Evolutionary conservation across 1,139 yeast genomes (phyloP).

Genomic region (Tardiomyces depauwii): DNA sequence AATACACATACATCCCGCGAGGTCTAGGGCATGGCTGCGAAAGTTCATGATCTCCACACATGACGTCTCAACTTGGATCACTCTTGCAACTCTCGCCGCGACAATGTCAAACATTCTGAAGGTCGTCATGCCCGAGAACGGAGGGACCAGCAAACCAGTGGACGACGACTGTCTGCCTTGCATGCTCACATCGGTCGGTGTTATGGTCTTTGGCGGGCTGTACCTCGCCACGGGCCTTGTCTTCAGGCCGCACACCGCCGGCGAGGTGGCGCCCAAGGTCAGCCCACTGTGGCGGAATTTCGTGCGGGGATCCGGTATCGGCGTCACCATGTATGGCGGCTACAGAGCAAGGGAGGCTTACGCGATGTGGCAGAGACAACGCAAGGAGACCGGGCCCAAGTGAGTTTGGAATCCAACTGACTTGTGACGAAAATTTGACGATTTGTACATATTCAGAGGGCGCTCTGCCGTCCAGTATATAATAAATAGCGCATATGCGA

Average conservation of each 20-base stretch:
- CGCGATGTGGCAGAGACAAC: neutral
- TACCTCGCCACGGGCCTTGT: slow-evolving; percentile 46
- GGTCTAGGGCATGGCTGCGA: no score
- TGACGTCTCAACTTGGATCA: no score
- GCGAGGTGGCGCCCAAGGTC: neutral
- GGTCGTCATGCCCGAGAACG: slow-evolving; percentile 42
- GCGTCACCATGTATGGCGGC: neutral
- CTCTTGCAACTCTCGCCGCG: no score
- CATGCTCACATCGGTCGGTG: slow-evolving; percentile 47
- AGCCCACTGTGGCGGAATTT: neutral
- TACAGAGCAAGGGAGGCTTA: neutral
- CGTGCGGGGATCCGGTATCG: neutral
- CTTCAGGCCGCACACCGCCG: slow-evolving; percentile 17
- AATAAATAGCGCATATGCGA: no score
- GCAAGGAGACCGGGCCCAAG: neutral
- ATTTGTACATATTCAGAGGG: neutral
- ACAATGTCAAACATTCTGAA: slow-evolving; percentile 40
- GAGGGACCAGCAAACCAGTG: slow-evolving; percentile 31
- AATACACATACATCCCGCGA: no score
- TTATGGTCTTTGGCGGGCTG: slow-evolving; percentile 47
- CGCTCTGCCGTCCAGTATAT: no score
- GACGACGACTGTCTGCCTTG: slow-evolving; percentile 45
- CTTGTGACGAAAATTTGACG: neutral
- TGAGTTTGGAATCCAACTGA: neutral
- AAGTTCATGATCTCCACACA: no score